Base-by-base conservation (phyloP, 179 eudicot genomes). In the Silene coronaria region DNA sequence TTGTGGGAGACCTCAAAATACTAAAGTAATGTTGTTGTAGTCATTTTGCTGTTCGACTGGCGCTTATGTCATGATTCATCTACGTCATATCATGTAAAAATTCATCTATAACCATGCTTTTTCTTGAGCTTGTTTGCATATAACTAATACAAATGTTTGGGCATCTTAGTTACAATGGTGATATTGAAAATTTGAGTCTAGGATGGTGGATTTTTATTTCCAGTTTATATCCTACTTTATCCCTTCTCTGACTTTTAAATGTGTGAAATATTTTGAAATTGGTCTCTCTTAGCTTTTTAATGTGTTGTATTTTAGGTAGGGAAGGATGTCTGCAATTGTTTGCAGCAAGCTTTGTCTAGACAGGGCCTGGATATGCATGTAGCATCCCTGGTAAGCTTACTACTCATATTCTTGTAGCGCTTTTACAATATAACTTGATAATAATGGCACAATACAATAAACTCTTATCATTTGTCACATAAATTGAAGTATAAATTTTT, bases 341-440 rank as follows among this genome's bases (percentile, higher is more conserved):
- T 95, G 77, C 89, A 87, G 65, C 78, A 80, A 80, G 90, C 99
- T 67, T 80, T 95, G 71, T 72, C 82, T 57, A 88, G 82, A 74
- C 85, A 73, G 62, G 93, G 92, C 72, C 81, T 95, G 34, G 78
- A 89, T 87, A 87, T 90, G 91, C 85, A 82, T 48, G 92, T 95
- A 46, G 82, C 87, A 74, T 89, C 86, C 23, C 82, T 95, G 83
- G 97, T 95, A 86, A 82, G 95, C 58, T 51, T 8, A 53, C 7
- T 16, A 16, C 48, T 23, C 55, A 2, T 62, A 63, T 53, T 19
- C 48, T 72, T 79, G 21, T 45, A 74, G 36, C 55, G 14, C 23
- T 22, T 28, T 71, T 28, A 27, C 16, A 0, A n/a, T 66, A 2
- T 53, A 12, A 63, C 57, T 16, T 51, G 45, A 9, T 38, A 8